These are phyloP conservation scores for Ceratonia siliqua DNA, from an alignment of 306 rosid species.

Conservation along the genomic window DNA sequence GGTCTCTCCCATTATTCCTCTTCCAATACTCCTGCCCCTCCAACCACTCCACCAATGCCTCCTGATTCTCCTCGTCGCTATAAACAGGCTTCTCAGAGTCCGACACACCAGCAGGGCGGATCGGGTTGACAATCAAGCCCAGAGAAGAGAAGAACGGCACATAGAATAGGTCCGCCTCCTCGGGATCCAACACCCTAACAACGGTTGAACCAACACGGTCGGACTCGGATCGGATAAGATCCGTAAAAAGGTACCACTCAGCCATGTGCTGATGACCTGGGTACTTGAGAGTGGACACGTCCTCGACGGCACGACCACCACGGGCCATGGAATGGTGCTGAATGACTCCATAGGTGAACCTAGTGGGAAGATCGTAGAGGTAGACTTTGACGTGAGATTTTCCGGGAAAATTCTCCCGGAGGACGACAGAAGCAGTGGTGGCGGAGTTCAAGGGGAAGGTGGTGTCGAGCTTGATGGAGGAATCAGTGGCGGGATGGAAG, in stretches of 20 bases:
- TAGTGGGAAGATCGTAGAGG: conserved; percentile 67
- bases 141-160: conserved; percentile 85
- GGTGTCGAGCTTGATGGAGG: conserved; percentile 39
- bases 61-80: conserved; percentile 88
- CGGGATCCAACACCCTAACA: conserved; percentile 68
- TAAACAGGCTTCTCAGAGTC: conserved; percentile 49
- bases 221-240: conserved; percentile 55
- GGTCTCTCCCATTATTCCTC: conserved; percentile 80
- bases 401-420: neutral
- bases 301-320: conserved; percentile 43
- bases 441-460: conserved; percentile 36
- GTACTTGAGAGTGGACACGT: conserved; percentile 49
- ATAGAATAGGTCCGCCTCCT: conserved; percentile 83
- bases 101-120: conserved; percentile 46
- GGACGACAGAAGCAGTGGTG: conserved; percentile 35
- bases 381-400: conserved; percentile 44
- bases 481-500: conserved; percentile 33
- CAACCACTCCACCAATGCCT: conserved; percentile 75
- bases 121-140: conserved; percentile 68
- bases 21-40: conserved; percentile 80
- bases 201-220: conserved; percentile 61
- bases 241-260: conserved; percentile 82
- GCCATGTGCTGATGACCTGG: conserved; percentile 99
- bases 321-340: conserved; percentile 76
- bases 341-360: conserved; percentile 75